These are phyloP conservation scores for Pythium biforme DNA, from an alignment of 352 stramenopile species.

Conservation along the genomic window DNA sequence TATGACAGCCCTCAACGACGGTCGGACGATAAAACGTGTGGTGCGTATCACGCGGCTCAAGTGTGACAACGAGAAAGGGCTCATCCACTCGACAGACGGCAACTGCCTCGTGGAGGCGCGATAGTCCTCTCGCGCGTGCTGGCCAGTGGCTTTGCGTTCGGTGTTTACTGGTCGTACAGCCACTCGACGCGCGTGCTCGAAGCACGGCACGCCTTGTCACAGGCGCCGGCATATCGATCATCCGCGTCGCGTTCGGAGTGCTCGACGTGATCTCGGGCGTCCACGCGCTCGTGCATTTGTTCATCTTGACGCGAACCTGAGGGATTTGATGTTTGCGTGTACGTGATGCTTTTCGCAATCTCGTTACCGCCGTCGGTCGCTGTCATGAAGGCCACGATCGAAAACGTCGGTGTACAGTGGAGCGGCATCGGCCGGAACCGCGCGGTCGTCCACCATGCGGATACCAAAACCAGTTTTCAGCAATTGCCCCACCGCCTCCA, in stretches of 20 bases:
- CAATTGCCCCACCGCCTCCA: background rate
- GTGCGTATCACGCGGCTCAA: constrained; percentile 3
- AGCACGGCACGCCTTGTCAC: background rate
- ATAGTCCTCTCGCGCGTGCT: constrained; percentile 8
- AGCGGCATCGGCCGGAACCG: constrained; percentile 6
- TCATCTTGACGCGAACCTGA: constrained; percentile 24
- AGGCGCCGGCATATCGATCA: constrained; percentile 8
- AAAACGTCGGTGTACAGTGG: constrained; percentile 20
- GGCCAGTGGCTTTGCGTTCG: constrained; percentile 11
- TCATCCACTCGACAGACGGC: constrained; percentile 12
- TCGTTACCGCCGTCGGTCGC: constrained; percentile 10
- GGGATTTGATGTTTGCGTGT: constrained; percentile 21
- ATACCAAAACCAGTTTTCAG: no score
- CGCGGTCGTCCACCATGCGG: constrained; percentile 2
- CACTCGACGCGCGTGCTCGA: constrained; percentile 19
- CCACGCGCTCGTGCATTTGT: constrained; percentile 25
- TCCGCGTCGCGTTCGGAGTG: constrained; percentile 24
- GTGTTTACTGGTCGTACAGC: constrained; percentile 28
- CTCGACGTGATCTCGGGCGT: constrained; percentile 26
- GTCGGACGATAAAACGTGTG: background rate
- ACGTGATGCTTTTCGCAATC: constrained; percentile 24
- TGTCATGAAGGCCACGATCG: constrained; percentile 19
- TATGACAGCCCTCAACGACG: background rate
- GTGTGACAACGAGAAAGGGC: constrained; percentile 21
- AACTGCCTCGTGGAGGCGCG: constrained; percentile 20